A percentile compares a stretch with the other conserved stretches of the same genome.
Evolutionary conservation across 202 grass and related monocot species (phyloP).

Genomic region (Hordeum pubiflorum): DNA sequence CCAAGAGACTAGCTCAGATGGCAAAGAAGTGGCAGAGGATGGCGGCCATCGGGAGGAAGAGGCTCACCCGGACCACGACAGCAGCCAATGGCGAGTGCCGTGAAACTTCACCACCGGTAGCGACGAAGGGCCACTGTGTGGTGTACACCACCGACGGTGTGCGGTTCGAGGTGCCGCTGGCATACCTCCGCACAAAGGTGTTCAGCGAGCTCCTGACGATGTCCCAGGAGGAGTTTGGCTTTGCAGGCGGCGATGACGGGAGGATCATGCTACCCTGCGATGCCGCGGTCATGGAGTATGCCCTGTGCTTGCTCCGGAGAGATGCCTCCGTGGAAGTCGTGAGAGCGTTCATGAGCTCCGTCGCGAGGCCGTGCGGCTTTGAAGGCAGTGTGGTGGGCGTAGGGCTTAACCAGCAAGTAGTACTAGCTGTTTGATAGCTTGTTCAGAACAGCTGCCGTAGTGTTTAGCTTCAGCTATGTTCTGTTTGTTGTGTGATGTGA

Average conservation of each 20-base stretch:
- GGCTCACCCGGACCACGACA: neutral
- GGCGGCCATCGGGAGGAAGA: constrained; percentile 9
- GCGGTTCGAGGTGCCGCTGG: constrained; percentile 41
- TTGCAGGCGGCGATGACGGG: neutral
- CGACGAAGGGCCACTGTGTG: constrained; percentile 38
- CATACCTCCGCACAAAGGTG: constrained; percentile 23
- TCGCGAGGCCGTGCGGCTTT: constrained; percentile 14
- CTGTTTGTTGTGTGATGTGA: neutral
- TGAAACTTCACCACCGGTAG: neutral
- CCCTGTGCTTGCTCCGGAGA: constrained; percentile 25
- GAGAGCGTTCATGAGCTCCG: constrained; percentile 21
- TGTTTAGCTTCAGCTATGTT: neutral
- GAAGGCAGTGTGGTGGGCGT: neutral
- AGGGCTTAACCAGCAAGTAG: neutral
- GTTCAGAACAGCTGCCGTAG: neutral
- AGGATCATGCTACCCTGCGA: constrained; percentile 41
- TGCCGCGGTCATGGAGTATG: constrained; percentile 30
- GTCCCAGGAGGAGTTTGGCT: constrained; percentile 49
- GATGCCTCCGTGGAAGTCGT: constrained; percentile 28
- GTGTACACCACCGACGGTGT: constrained; percentile 35
- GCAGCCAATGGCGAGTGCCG: neutral
- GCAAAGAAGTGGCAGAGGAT: neutral
- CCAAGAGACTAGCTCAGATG: constrained; percentile 36
- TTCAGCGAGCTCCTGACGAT: constrained; percentile 42
- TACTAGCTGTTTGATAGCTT: neutral